Base-by-base conservation (phyloP, 1,284 basidiomycete genomes). In the Apiotrichum montevideense region DNA sequence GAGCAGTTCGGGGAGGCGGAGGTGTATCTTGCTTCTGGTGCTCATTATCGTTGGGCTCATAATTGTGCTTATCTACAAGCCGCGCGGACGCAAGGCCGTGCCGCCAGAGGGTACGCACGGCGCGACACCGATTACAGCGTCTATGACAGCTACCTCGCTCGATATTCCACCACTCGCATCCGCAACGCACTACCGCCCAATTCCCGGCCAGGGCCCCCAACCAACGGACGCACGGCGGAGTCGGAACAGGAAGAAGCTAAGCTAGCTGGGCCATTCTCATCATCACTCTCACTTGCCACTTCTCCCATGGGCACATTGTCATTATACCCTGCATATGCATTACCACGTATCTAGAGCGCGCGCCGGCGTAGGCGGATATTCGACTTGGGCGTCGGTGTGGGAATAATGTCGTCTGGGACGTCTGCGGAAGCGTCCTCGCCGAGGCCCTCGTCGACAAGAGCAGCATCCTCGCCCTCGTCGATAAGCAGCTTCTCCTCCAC, bases 21-120 rank as follows among this genome's bases (percentile, higher is more conserved):
- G 88, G 75, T 91, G 92, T 74, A 98, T 98, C 61, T 87, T 98
- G 69, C 82, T 98, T 39, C 82, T 99, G 39, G 64, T 96, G 37
- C 82, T 98, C 47, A 84, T 93, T 70, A 95, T 97, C 68, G 83
- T 93, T 66, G 90, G 88, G 10, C 81, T 93, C 58, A 81, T 79
- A 48, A 67, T 78, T 51, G 66, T 77, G 33, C 57, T 78, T 29
- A 71, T 78, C 34, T 78, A 77, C 66, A 77, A 77, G 64, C 77
- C 77, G 4, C 58, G 66, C n/a, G 41, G 61, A 41, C 11, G 6
- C 1, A 15, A 9, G n/a, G 11, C 41, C 41, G 11, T 4, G n/a
- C 41, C 41, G n/a, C 41, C 41, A 42, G n/a, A 7, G 4, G n/a
- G 11, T 10, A 42, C 10, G 11, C 10, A 42, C n/a, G n/a, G 10